Conservation (phyloP, 139 green algal species). For the Tetraselmis striata region DNA sequence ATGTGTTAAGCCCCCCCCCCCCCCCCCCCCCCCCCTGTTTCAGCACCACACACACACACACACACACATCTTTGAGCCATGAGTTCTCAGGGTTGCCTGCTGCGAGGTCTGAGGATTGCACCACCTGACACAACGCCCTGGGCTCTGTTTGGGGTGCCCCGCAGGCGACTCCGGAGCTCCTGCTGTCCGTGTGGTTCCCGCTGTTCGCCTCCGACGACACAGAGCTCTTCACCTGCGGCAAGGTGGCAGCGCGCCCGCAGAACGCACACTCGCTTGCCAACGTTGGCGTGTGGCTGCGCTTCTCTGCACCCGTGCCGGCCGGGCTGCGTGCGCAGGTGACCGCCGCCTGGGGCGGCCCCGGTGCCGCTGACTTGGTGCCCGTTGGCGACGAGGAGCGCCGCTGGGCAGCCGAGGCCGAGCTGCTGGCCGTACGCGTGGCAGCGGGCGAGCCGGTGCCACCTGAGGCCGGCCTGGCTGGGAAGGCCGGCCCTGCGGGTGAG, state of each 20-base stretch:
- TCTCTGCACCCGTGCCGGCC: not conserved
- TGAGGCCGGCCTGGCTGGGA: constrained; percentile 16
- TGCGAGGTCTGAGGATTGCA: too few species aligned
- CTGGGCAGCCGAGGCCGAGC: constrained; percentile 9
- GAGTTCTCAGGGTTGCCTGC: too few species aligned
- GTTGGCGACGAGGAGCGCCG: not conserved
- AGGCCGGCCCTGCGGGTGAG: not conserved
- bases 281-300: constrained; percentile 20
- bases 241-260: constrained; percentile 36
- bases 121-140: too few species aligned
- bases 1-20: too few species aligned
- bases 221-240: constrained; percentile 29
- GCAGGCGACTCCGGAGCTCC: too few species aligned
- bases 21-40: too few species aligned
- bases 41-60: too few species aligned
- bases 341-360: not conserved
- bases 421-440: not conserved
- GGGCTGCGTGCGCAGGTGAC: constrained; percentile 1
- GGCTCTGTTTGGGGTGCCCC: too few species aligned
- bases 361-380: not conserved
- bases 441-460: not conserved
- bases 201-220: not conserved
- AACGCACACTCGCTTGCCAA: constrained; percentile 46
- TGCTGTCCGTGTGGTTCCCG: too few species aligned
- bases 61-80: too few species aligned